Conservation (phyloP, 1,284 basidiomycete species). For the Pterulicium gracile region DNA sequence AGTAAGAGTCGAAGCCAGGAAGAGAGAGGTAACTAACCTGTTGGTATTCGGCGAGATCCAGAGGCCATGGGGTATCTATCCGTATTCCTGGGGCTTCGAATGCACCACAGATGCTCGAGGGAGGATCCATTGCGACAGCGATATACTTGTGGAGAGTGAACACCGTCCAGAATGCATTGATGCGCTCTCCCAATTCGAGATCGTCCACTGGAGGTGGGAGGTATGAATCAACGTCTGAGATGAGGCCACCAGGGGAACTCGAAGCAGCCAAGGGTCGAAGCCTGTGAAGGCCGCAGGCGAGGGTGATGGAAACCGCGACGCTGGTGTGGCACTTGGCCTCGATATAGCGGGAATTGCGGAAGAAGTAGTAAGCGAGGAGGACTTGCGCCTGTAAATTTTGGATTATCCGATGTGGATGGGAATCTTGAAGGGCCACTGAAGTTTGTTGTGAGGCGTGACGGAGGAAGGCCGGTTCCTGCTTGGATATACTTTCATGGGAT, state of each 20-base stretch:
- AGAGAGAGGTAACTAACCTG: constrained; percentile 25
- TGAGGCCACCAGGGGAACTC: constrained; percentile 4
- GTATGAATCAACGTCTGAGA: constrained; percentile 16
- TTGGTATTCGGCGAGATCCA: constrained; percentile 33
- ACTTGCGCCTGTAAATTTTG: constrained; percentile 48
- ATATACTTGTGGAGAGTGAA: constrained; percentile 42
- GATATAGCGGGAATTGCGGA: constrained; percentile 31
- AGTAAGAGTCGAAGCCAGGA: neutral
- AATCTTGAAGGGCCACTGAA: constrained; percentile 24
- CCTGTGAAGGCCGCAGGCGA: constrained; percentile 30
- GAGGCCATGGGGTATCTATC: constrained; percentile 51
- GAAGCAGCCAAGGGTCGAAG: constrained; percentile 19
- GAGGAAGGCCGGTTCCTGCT: constrained; percentile 28
- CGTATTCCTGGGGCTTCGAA: constrained; percentile 33
- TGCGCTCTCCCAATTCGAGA: constrained; percentile 47
- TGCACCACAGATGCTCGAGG: constrained; percentile 30
- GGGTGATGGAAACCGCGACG: constrained; percentile 27
- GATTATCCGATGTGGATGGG: constrained; percentile 31
- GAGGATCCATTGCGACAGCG: constrained; percentile 32
- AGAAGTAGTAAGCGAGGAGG: constrained; percentile 44
- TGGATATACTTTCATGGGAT: constrained; percentile 21
- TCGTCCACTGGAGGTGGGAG: constrained; percentile 12
- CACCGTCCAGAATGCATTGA: constrained; percentile 47
- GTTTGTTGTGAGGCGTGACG: constrained; percentile 31
- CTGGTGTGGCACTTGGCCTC: constrained; percentile 32